Conservation (phyloP, 495 filamentous ascomycete genomes). For the Penicillium macrosclerotiorum region DNA sequence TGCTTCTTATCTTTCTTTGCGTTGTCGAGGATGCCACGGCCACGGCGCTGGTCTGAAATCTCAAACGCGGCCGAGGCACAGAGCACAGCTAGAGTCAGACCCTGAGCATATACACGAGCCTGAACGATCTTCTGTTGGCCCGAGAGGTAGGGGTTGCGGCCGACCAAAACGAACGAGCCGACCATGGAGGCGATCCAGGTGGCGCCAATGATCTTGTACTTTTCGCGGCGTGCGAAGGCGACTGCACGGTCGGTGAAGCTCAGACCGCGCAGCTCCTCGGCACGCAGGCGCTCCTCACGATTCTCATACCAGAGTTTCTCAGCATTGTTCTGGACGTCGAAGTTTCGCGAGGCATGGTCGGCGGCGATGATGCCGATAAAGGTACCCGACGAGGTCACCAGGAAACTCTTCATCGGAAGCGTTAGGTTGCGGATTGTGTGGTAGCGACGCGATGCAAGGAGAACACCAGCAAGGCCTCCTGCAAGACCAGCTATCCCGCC, state of each 20-base stretch:
- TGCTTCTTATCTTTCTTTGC: constrained; percentile 65
- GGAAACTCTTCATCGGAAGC: constrained; percentile 84
- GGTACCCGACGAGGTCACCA: constrained; percentile 77
- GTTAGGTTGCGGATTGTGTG: constrained; percentile 75
- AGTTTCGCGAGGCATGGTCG: constrained; percentile 72
- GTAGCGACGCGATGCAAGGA: constrained; percentile 60
- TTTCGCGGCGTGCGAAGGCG: constrained; percentile 69
- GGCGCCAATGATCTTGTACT: constrained; percentile 83
- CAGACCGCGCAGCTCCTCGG: constrained; percentile 48
- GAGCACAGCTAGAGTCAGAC: constrained; percentile 83
- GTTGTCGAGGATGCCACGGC: constrained; percentile 53
- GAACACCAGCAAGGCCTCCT: constrained; percentile 62
- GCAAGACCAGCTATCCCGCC: constrained; percentile 66
- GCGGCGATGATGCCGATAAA: constrained; percentile 84
- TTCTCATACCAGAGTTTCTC: constrained; percentile 64
- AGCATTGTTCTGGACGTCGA: constrained; percentile 67
- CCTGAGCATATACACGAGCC: constrained; percentile 97
- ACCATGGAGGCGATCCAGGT: constrained; percentile 85
- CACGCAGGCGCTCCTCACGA: constrained; percentile 51
- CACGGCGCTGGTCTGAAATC: constrained; percentile 74
- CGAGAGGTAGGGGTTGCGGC: constrained; percentile 72
- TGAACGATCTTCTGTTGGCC: constrained; percentile 91
- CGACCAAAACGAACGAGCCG: constrained; percentile 70
- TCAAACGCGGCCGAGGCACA: constrained; percentile 87
- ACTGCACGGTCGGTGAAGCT: constrained; percentile 52